Percentiles rank a stretch among this genome's conserved stretches.
These are phyloP conservation scores for Fusarium torreyae DNA, from an alignment of 2,329 filamentous ascomycete genomes.

Conservation along the genomic window DNA sequence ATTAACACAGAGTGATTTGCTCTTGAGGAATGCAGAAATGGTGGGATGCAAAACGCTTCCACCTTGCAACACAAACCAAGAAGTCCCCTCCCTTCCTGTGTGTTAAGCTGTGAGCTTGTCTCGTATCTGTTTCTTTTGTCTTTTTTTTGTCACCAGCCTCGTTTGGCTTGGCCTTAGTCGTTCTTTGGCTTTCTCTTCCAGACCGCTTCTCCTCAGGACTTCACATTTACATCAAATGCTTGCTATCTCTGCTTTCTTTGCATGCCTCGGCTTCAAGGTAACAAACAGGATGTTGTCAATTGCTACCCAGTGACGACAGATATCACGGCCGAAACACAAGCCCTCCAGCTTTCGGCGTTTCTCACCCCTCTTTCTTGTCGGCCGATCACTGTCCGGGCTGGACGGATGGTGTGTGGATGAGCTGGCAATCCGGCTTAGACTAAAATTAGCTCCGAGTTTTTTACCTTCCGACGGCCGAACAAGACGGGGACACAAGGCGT, in stretches of 20 bases:
- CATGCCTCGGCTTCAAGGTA: slow-evolving; percentile 1
- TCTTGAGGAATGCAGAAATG: slow-evolving; percentile 20
- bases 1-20: slow-evolving; percentile 3
- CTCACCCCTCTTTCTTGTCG: slow-evolving; percentile 44
- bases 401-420: slow-evolving; percentile 49
- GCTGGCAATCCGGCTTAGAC: slow-evolving; percentile 47
- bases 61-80: neutral
- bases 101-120: slow-evolving; percentile 11
- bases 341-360: slow-evolving; percentile 28
- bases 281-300: slow-evolving; percentile 13
- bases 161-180: too few relatives aligned
- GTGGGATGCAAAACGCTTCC: slow-evolving; percentile 24
- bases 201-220: slow-evolving; percentile 22
- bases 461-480: slow-evolving; percentile 35
- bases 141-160: neutral
- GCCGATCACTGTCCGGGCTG: slow-evolving; percentile 44
- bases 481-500: slow-evolving; percentile 28
- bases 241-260: slow-evolving; percentile 12
- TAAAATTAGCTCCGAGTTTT: slow-evolving; percentile 49
- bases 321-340: slow-evolving; percentile 33
- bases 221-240: neutral
- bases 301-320: slow-evolving; percentile 39
- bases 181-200: slow-evolving; percentile 8
- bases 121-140: slow-evolving; percentile 18
- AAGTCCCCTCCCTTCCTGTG: neutral